Evolutionary conservation across 192 early-diverging fungal genomes (phyloP), one percentile per base, ranked within the genome.

Genomic region (Allomyces macrogynus): DNA sequence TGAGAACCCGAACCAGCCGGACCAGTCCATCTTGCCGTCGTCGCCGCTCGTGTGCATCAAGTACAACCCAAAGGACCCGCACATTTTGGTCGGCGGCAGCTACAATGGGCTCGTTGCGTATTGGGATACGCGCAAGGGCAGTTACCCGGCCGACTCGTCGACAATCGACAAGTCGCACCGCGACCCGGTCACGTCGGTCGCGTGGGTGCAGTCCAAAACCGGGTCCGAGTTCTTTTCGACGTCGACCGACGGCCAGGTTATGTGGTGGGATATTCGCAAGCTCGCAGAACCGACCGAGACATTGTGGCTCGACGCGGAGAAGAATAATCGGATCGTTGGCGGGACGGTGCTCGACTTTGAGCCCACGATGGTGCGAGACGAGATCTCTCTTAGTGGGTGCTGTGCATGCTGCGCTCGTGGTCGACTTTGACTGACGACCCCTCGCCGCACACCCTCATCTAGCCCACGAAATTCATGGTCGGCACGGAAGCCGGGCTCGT

Each of bases 381-480:
- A 25, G 24, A 1, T 1, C 24, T 61, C 16, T n/a, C n/a, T n/a
- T n/a, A n/a, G n/a, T n/a, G n/a, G n/a, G n/a, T n/a, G n/a, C n/a
- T n/a, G n/a, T n/a, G n/a, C n/a, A n/a, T n/a, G n/a, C n/a, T n/a
- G n/a, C n/a, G n/a, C n/a, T n/a, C n/a, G n/a, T n/a, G n/a, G n/a
- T n/a, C n/a, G n/a, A n/a, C n/a, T n/a, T n/a, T n/a, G n/a, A n/a
- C n/a, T n/a, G n/a, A n/a, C n/a, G n/a, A n/a, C n/a, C n/a, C 7
- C 32, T 40, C 32, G 7, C 32, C 8, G 5, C 32, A 0, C 32
- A 8, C 8, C 7, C 5, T 40, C 32, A 7, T 40, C 18, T 62
- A 83, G 81, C 81, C 81, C 18, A 83, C 81, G 23, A 83, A 83
- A 70, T 83, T 83, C 68, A 82, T 83, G 81, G 71, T 83, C 63